phyloP scores from a whole-genome alignment of 768 basidiomycete species.

The Harrya chromipes region DNA sequence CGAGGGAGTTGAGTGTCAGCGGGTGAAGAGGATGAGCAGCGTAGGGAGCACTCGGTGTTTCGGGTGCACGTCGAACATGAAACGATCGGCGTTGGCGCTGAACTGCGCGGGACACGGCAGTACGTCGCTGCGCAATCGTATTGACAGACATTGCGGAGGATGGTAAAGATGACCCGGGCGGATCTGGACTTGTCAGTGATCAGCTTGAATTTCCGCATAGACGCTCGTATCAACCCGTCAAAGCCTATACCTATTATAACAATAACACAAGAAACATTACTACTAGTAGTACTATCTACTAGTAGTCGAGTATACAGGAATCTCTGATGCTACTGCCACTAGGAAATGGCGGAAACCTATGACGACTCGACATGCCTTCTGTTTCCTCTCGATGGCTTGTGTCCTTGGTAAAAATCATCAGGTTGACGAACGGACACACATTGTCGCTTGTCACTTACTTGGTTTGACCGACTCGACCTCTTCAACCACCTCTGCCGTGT shows the following conservation, averaged over 20 bases:
- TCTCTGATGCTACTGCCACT: slow-evolving; percentile 8
- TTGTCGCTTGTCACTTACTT: slow-evolving; percentile 20
- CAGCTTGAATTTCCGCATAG: neutral
- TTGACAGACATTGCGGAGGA: slow-evolving; percentile 6
- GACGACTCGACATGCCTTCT: slow-evolving; percentile 21
- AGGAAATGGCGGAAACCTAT: slow-evolving; percentile 1
- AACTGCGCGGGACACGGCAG: slow-evolving; percentile 1
- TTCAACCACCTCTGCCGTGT: slow-evolving; percentile 26
- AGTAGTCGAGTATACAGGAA: slow-evolving; percentile 20
- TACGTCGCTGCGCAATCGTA: neutral
- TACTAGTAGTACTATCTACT: too few species aligned
- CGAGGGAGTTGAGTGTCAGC: slow-evolving; percentile 66
- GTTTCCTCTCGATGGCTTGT: slow-evolving; percentile 19
- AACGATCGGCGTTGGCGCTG: slow-evolving; percentile 10
- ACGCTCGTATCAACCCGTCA: neutral
- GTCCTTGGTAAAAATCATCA: slow-evolving; percentile 16
- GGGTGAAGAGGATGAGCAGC: slow-evolving; percentile 62
- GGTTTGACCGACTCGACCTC: slow-evolving; percentile 26
- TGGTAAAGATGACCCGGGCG: neutral
- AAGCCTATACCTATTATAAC: neutral
- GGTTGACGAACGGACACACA: neutral
- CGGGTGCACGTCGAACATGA: slow-evolving; percentile 42
- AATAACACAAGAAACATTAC: too few species aligned
- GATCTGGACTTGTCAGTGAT: neutral
- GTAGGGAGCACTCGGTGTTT: slow-evolving; percentile 50